Conservation (phyloP, 768 basidiomycete genomes). For the Phylloporus sp. region DNA sequence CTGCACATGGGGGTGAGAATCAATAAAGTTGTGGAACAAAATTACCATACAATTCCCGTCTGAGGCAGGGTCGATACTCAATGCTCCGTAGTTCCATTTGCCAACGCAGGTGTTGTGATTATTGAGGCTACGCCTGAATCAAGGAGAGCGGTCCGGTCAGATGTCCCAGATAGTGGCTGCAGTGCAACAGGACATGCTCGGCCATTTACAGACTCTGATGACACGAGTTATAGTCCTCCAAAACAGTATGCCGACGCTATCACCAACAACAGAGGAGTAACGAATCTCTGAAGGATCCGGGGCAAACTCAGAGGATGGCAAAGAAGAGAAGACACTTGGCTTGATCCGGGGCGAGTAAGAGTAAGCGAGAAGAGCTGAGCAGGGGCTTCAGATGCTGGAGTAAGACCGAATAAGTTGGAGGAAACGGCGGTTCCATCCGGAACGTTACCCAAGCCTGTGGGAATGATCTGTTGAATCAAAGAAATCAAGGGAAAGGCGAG, state of each 20-base stretch:
- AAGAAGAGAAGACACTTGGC: conserved; percentile 51
- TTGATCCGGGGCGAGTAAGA: conserved; percentile 65
- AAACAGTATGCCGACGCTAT: conserved; percentile 42
- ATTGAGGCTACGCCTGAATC: conserved; percentile 72
- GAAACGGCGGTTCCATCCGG: conserved; percentile 66
- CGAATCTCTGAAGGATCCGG: conserved; percentile 47
- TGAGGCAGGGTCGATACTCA: conserved; percentile 53
- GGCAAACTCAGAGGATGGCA: conserved; percentile 55
- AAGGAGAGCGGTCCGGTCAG: conserved; percentile 60
- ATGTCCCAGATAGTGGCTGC: conserved; percentile 37
- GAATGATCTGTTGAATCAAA: conserved; percentile 52
- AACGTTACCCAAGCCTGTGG: conserved; percentile 43
- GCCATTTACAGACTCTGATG: conserved; percentile 58
- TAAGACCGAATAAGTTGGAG: conserved; percentile 70
- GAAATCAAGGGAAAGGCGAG: conserved; percentile 73
- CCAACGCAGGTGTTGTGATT: conserved; percentile 53
- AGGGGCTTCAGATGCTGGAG: conserved; percentile 50
- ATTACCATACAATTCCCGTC: conserved; percentile 61
- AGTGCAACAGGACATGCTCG: conserved; percentile 38
- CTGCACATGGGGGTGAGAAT: conserved; percentile 48
- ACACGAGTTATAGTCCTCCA: conserved; percentile 61
- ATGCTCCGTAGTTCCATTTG: conserved; percentile 78
- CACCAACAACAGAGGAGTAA: conserved; percentile 46
- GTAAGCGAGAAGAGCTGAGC: conserved; percentile 61
- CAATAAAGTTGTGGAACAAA: neutral